A percentile compares a stretch with the other conserved stretches of the same genome.
Evolutionary conservation across 2,329 filamentous ascomycete species (phyloP).

Genomic region (Penicillium sp.): DNA sequence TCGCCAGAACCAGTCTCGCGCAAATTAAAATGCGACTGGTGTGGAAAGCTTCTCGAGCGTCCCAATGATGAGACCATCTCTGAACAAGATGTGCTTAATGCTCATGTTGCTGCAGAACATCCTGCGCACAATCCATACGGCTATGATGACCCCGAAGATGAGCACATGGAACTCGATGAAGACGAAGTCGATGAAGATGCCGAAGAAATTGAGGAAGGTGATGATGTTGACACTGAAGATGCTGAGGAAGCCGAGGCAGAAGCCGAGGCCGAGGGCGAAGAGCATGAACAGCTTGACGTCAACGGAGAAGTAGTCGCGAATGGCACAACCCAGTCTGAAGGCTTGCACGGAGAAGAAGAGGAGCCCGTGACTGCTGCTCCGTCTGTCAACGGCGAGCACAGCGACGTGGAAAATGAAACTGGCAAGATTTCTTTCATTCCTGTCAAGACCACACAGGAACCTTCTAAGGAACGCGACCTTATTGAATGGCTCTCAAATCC

Average conservation of each 20-base stretch:
- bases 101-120: slow-evolving; percentile 34
- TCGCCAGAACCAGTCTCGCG: slow-evolving; percentile 29
- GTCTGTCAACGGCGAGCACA: slow-evolving; percentile 8
- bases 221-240: slow-evolving; percentile 6
- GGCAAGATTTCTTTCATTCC: neutral
- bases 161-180: slow-evolving; percentile 5
- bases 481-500: slow-evolving; percentile 22
- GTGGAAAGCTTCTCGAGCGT: slow-evolving; percentile 32
- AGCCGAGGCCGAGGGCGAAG: slow-evolving; percentile 13
- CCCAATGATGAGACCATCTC: slow-evolving; percentile 22
- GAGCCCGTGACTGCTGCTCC: slow-evolving; percentile 10
- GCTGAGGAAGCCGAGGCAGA: slow-evolving; percentile 10
- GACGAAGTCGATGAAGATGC: slow-evolving; percentile 13
- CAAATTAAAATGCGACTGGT: slow-evolving; percentile 35
- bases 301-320: slow-evolving; percentile 15
- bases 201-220: slow-evolving; percentile 15
- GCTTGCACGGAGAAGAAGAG: slow-evolving; percentile 17
- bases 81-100: slow-evolving; percentile 28
- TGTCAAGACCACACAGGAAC: neutral
- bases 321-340: slow-evolving; percentile 9
- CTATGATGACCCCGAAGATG: slow-evolving; percentile 24
- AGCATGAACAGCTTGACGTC: slow-evolving; percentile 14
- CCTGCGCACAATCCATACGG: slow-evolving; percentile 26
- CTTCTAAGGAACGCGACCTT: slow-evolving; percentile 8
- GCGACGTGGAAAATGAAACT: neutral